Conservation (phyloP, 768 basidiomycete genomes). For the Boletus huronensis region DNA sequence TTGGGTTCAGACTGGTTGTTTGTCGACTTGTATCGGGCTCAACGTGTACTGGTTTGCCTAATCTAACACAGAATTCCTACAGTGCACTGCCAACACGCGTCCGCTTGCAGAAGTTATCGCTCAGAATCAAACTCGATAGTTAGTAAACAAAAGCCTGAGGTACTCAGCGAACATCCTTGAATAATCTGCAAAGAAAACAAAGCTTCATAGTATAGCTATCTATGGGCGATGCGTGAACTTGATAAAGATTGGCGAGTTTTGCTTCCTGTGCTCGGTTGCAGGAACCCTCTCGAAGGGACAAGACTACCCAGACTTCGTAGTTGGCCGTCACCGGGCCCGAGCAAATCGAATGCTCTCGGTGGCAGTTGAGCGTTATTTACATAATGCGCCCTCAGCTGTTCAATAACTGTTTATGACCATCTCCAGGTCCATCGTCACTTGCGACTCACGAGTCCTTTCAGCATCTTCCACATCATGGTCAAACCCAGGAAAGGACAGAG, state of each 20-base stretch:
- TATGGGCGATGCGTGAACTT: background rate
- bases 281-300: background rate
- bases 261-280: background rate
- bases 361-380: slow-evolving; percentile 1
- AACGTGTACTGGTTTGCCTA: background rate
- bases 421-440: background rate
- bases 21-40: background rate
- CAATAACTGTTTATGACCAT: background rate
- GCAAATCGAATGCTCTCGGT: too few relatives aligned
- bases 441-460: background rate
- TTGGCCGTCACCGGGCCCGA: too few relatives aligned
- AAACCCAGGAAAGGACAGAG: slow-evolving; percentile 16
- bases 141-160: background rate
- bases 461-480: slow-evolving; percentile 11
- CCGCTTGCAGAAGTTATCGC: too few relatives aligned
- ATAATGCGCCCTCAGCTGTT: background rate
- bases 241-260: background rate
- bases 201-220: background rate
- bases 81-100: too few relatives aligned
- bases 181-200: background rate
- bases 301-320: too few relatives aligned
- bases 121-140: too few relatives aligned
- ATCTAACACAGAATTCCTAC: background rate
- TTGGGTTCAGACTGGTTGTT: background rate
- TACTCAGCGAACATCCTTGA: too few relatives aligned